Evolutionary conservation across 306 rosid species (phyloP).

Genomic region (Vicia sativa): DNA sequence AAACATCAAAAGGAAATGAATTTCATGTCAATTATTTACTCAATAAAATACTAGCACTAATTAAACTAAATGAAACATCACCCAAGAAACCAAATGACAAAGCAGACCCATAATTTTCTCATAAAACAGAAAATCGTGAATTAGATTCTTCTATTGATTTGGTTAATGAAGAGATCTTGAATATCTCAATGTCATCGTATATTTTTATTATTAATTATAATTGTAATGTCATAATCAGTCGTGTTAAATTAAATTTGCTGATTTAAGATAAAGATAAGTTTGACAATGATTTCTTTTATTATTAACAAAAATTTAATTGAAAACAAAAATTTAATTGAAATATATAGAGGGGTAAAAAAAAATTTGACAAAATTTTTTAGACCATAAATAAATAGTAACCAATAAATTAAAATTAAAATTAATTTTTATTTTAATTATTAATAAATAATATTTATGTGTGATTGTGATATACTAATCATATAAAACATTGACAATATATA

Average conservation of each 20-base stretch:
- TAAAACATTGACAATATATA: too few relatives aligned
- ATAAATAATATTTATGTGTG: too few relatives aligned
- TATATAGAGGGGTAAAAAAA: too few relatives aligned
- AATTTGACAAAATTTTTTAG: too few relatives aligned
- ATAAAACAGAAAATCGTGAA: slow-evolving; percentile 1
- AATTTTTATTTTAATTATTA: too few relatives aligned
- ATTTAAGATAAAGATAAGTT: background rate
- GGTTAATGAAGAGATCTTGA: background rate
- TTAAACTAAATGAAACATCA: background rate
- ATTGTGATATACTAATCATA: too few relatives aligned
- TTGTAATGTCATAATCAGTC: slow-evolving; percentile 12
- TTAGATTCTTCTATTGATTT: slow-evolving; percentile 8
- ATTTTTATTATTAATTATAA: background rate
- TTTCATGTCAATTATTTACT: slow-evolving; percentile 4
- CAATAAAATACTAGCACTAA: slow-evolving; percentile 9
- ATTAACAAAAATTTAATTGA: background rate
- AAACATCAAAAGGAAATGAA: slow-evolving; percentile 29
- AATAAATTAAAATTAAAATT: too few relatives aligned
- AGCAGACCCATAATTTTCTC: slow-evolving; percentile 19
- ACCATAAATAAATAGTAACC: too few relatives aligned
- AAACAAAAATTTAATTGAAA: background rate
- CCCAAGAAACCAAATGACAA: slow-evolving; percentile 34
- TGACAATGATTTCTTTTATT: slow-evolving; percentile 5
- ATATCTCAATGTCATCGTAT: background rate
- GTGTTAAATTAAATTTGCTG: slow-evolving; percentile 5